A percentile compares a stretch with the other conserved stretches of the same genome.
phyloP scores from a whole-genome alignment of 495 filamentous ascomycete genomes.

The Aspergillus funiculosus region DNA sequence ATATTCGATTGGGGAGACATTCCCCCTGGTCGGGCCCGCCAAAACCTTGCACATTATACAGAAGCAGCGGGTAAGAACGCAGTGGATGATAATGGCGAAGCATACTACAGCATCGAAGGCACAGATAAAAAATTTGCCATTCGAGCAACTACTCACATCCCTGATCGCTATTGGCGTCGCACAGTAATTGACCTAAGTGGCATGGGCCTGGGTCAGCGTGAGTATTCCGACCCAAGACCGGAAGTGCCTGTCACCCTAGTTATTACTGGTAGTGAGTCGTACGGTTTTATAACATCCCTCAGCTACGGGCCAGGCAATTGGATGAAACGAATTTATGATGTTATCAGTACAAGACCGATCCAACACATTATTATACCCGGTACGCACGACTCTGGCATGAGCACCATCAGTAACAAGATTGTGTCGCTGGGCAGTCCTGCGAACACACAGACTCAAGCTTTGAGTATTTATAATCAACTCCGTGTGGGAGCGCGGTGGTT shows the following conservation, averaged over 20 bases:
- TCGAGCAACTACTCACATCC: constrained; percentile 12
- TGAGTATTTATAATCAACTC: constrained; percentile 12
- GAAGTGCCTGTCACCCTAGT: constrained; percentile 13
- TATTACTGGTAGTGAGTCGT: constrained; percentile 8
- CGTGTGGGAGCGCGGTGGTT: constrained; percentile 11
- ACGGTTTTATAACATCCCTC: constrained; percentile 11
- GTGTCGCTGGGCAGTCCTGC: constrained; percentile 7
- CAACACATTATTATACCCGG: constrained; percentile 13
- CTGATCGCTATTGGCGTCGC: constrained; percentile 7
- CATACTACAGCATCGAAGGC: constrained; percentile 10
- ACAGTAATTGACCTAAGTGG: constrained; percentile 11
- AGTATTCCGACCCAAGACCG: constrained; percentile 7
- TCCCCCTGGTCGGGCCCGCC: constrained; percentile 6
- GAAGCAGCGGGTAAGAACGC: neutral
- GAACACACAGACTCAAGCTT: constrained; percentile 11
- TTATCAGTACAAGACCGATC: constrained; percentile 5
- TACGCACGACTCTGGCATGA: constrained; percentile 13
- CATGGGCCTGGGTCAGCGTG: constrained; percentile 12
- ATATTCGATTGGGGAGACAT: constrained; percentile 14
- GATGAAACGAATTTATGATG: constrained; percentile 10
- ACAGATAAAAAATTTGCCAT: constrained; percentile 7
- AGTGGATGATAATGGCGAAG: constrained; percentile 9
- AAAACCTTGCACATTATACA: constrained; percentile 10
- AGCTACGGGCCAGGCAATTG: constrained; percentile 3
- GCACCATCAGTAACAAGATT: constrained; percentile 11